Conservation (phyloP, 345 rosid genomes). For the Melaleuca quinquenervia region DNA sequence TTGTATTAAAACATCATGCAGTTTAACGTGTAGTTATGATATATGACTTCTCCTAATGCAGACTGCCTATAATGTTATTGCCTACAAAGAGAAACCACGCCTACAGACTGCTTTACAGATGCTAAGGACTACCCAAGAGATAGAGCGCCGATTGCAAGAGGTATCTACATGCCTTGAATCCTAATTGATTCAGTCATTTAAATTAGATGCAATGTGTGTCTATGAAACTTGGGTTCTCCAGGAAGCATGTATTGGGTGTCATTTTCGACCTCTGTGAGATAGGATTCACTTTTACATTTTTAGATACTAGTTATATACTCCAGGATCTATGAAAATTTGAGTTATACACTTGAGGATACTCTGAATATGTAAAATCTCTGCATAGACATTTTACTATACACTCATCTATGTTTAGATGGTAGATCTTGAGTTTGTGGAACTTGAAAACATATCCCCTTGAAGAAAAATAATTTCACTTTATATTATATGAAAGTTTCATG, state of each 20-base stretch:
- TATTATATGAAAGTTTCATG: not conserved
- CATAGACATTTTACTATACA: not conserved
- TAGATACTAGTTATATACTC: not conserved
- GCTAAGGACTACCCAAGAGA: conserved; percentile 65
- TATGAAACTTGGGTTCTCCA: not conserved
- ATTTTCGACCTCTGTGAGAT: not conserved
- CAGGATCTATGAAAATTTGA: not conserved
- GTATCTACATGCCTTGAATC: conserved; percentile 10
- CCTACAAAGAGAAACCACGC: conserved; percentile 76
- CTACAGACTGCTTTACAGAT: conserved; percentile 65
- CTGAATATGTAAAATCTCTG: not conserved
- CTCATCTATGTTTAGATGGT: not conserved
- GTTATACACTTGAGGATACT: not conserved
- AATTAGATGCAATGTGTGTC: not conserved
- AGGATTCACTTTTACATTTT: not conserved
- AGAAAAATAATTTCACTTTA: not conserved
- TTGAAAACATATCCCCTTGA: not conserved
- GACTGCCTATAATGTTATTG: conserved; percentile 62
- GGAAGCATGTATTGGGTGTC: not conserved
- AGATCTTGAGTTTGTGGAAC: not conserved
- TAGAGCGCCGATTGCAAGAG: conserved; percentile 53
- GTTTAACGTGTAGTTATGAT: not conserved
- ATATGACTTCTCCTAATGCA: conserved; percentile 17
- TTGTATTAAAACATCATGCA: not conserved
- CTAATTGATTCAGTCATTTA: not conserved